Base-by-base conservation (phyloP, 805 yeast species). In the Yarrowia bubula region DNA sequence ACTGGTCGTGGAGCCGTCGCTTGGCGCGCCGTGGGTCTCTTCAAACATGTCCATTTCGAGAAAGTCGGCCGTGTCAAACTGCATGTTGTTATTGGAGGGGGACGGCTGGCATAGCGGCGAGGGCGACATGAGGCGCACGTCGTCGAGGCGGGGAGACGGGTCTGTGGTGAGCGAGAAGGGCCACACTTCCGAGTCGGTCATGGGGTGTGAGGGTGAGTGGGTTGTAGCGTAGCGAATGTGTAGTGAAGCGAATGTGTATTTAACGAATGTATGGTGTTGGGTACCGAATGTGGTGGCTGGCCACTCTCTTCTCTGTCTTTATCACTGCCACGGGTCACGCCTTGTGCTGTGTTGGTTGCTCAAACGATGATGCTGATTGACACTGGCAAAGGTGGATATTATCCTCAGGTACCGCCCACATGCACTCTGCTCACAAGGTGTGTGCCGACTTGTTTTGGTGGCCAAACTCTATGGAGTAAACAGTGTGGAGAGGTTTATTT, bases 381-480 rank as follows among this genome's bases (percentile, higher is more conserved):
- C 35, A 35, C 43, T 37, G 22, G 3, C 8, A 14, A 22, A 37
- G 58, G 41, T 18, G 58, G 33, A 37, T 51, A 51, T 37, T 51
- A 51, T 51, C 58, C 43, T 22, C 35, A 14, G 46, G 47, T 41
- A 55, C 61, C 38, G 37, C 38, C 13, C 47, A 31, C 14, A 55
- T 55, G 61, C 61, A 55, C 39, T 11, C 46, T 53, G 61, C 47
- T 55, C 61, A 55, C 61, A 55, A 53, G 61, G 61, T 55, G 47
- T 55, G 61, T 55, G 61, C 31, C 43, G 58, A 51, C 43, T 55
- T 55, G 61, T 55, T 55, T 39, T 55, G 61, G 61, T 55, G 61
- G 28, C 47, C 47, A 55, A 55, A 55, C 61, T 14, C 32, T 31
- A 55, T n/a, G 31, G 14, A n/a, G 47, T 31, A 41, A 55, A 51